Base-by-base conservation (phyloP, 2,329 filamentous ascomycete species). In the Colletotrichum sp. region DNA sequence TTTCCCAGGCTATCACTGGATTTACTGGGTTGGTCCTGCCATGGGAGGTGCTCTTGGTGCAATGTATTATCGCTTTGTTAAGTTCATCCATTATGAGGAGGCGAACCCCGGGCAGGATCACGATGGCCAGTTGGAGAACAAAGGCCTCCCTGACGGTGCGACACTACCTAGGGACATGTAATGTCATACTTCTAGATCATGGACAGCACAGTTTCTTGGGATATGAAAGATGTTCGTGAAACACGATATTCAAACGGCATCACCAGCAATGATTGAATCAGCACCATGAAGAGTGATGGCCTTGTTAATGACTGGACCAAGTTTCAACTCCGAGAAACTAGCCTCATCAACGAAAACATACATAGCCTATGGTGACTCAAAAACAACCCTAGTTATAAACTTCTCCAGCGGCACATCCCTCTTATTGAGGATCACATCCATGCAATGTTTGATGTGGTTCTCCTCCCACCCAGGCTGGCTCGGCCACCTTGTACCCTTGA, bases 1-100 rank as follows among this genome's bases (percentile, higher is more conserved):
- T 5, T 89, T 89, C 79, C 80, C 83, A 5, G 78, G 79, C n/a
- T 88, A 89, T 80, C 87, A 89, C 74, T 90, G 88, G 88, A 89
- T 90, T 79, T 90, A 89, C 82, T 84, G 82, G 77, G 38, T 78
- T 15, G 77, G 77, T 1, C 77, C 82, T 79, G 64, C 68, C 48
- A 43, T 77, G 13, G 77, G 76, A 1, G 67, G 71, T 52, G 7
- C 64, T 4, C 18, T 78, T 16, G 76, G 70, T 0, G 71, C 71
- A 16, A 21, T 64, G 16, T 76, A 76, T 66, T 78, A 78, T 60
- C 68, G 71, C 18, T 36, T 77, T 21, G 70, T 78, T 15, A 77
- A 76, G 30, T 58, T 75, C 26, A 69, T 78, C 6, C 70, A 77
- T 52, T 78, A 77, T 56, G 66, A 75, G 38, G 71, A 70, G 2